phyloP scores from a whole-genome alignment of 2,329 filamentous ascomycete species.

The Ophiognomonia clavigignenti-juglandacearum region DNA sequence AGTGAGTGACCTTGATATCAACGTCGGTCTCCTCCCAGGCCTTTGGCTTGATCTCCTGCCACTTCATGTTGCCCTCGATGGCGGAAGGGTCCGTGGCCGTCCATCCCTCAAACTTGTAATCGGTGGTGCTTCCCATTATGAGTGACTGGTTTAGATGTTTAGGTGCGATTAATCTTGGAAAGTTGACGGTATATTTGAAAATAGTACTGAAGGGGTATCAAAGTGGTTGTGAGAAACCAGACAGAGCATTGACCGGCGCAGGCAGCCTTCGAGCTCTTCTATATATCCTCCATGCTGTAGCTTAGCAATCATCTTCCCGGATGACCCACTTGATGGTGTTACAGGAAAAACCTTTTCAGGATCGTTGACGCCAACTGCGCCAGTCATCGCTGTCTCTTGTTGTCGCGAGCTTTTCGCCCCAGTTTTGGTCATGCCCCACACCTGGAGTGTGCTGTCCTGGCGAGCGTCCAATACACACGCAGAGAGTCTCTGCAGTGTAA shows the following conservation, averaged over 20 bases:
- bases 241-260: neutral
- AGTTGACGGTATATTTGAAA: neutral
- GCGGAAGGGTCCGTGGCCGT: slow-evolving; percentile 36
- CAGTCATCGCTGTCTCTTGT: no score
- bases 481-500: no score
- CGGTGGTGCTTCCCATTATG: slow-evolving; percentile 23
- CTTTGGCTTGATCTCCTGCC: slow-evolving; percentile 57
- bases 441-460: no score
- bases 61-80: slow-evolving; percentile 47
- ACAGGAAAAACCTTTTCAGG: no score
- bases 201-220: neutral
- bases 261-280: neutral
- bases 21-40: slow-evolving; percentile 61
- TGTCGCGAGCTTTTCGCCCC: no score
- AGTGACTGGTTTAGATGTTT: neutral
- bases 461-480: no score
- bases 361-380: no score
- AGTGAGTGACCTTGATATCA: slow-evolving; percentile 62
- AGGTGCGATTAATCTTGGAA: neutral
- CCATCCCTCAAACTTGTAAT: slow-evolving; percentile 49
- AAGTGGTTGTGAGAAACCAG: neutral
- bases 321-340: no score
- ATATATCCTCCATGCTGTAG: neutral
- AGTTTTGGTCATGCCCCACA: no score
- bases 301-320: no score